Percentiles rank a stretch among this genome's conserved stretches.
phyloP scores from a whole-genome alignment of 257 asterid species.

The Penstemon barbatus region DNA sequence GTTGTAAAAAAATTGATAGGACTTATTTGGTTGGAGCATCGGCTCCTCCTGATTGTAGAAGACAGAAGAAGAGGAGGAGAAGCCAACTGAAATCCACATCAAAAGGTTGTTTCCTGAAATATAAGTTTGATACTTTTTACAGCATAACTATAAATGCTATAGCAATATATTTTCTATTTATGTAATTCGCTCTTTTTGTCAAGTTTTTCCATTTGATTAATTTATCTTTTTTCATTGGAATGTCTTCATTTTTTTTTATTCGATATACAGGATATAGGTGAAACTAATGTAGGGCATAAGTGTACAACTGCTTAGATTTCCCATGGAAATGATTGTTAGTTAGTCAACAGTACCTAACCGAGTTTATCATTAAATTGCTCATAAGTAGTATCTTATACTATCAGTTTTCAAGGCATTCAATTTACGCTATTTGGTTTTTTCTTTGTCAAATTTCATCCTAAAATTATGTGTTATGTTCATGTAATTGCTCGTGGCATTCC shows the following conservation, averaged over 20 bases:
- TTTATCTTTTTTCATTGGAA: background rate
- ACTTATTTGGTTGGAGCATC: background rate
- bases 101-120: background rate
- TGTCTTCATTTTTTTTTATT: background rate
- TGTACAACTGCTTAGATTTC: too few relatives aligned
- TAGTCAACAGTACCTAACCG: too few relatives aligned
- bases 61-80: constrained; percentile 15
- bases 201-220: background rate
- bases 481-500: background rate
- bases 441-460: background rate
- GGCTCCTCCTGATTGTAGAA: background rate
- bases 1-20: constrained; percentile 2
- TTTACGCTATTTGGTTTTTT: background rate
- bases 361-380: too few relatives aligned
- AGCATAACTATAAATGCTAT: background rate
- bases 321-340: too few relatives aligned
- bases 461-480: background rate
- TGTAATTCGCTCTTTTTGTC: background rate
- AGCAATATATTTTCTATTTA: background rate
- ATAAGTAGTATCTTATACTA: too few relatives aligned
- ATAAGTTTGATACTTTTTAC: background rate
- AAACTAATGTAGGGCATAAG: too few relatives aligned
- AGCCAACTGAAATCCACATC: background rate
- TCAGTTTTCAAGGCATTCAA: too few relatives aligned
- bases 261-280: too few relatives aligned